phyloP scores from a whole-genome alignment of 2,329 filamentous ascomycete genomes.

The Dactylellina drechsleri region DNA sequence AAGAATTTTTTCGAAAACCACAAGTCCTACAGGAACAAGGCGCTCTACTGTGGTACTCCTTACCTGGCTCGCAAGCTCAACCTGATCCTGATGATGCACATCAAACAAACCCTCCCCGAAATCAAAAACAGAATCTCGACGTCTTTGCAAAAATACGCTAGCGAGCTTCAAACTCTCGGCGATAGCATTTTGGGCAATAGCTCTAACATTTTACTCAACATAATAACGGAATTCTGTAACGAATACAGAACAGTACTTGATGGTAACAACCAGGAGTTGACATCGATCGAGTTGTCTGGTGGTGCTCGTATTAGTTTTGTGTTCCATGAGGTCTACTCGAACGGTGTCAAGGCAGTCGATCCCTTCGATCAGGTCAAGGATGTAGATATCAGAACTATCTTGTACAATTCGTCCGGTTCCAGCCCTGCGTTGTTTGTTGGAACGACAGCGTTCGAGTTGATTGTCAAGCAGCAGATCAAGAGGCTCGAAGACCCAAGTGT shows the following conservation, averaged over 20 bases:
- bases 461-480: slow-evolving; percentile 99
- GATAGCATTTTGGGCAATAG: slow-evolving; percentile 96
- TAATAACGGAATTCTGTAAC: slow-evolving; percentile 98
- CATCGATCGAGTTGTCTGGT: slow-evolving; percentile 91
- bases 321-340: slow-evolving; percentile 97
- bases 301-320: slow-evolving; percentile 99
- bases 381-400: slow-evolving; percentile 92
- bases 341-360: slow-evolving; percentile 96
- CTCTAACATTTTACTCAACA: slow-evolving; percentile 95
- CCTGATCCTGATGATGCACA: slow-evolving; percentile 99
- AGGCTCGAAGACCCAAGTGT: slow-evolving; percentile 93
- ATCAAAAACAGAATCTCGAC: slow-evolving; percentile 97
- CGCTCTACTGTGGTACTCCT: slow-evolving; percentile 96
- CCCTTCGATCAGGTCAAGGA: slow-evolving; percentile 98
- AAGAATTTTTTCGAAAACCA: slow-evolving; percentile 98
- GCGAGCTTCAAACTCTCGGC: slow-evolving; percentile 83
- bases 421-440: slow-evolving; percentile 96
- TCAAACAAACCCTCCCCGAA: slow-evolving; percentile 98
- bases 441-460: slow-evolving; percentile 96
- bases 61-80: slow-evolving; percentile 97
- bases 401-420: slow-evolving; percentile 99
- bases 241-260: slow-evolving; percentile 97
- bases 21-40: slow-evolving; percentile 98
- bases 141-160: slow-evolving; percentile 88
- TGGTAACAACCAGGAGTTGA: slow-evolving; percentile 95